phyloP scores from a whole-genome alignment of 1,139 yeast species.

The Hyphopichia fennica region DNA sequence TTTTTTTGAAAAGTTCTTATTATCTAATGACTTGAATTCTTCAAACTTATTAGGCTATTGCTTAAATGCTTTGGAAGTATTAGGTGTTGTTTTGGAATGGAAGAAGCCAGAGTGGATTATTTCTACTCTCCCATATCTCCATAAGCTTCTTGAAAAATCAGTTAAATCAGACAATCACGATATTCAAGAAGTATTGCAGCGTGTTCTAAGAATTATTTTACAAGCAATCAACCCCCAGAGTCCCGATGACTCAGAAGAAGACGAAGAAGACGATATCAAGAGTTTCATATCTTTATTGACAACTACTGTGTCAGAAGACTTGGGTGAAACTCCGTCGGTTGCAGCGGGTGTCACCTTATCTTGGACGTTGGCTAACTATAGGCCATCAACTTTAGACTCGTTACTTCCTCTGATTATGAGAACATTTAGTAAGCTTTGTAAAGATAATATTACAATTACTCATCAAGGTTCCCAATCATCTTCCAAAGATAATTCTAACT shows the following conservation, averaged over 20 bases:
- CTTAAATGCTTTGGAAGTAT: constrained; percentile 86
- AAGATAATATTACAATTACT: constrained; percentile 80
- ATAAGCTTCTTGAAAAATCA: constrained; percentile 76
- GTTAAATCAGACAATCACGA: constrained; percentile 82
- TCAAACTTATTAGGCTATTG: constrained; percentile 68
- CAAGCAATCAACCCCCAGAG: constrained; percentile 55
- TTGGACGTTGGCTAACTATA: constrained; percentile 75
- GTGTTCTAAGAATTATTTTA: constrained; percentile 67
- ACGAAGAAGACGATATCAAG: constrained; percentile 58
- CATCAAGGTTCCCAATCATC: constrained; percentile 45
- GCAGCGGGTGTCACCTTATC: constrained; percentile 90
- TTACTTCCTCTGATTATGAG: constrained; percentile 77
- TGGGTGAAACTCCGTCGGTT: constrained; percentile 76
- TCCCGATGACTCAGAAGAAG: constrained; percentile 45
- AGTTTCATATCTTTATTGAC: constrained; percentile 62
- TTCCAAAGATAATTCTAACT: constrained; percentile 30
- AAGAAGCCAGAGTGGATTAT: constrained; percentile 76
- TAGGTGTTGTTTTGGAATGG: constrained; percentile 82
- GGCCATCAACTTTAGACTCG: constrained; percentile 73
- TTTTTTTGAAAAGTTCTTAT: constrained; percentile 83
- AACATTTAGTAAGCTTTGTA: constrained; percentile 83
- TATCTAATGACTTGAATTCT: constrained; percentile 73
- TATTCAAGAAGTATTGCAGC: constrained; percentile 76
- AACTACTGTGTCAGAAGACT: constrained; percentile 77
- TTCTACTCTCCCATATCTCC: constrained; percentile 65